Evolutionary conservation across 805 yeast genomes (phyloP).

Genomic region (Torulaspora indica): DNA sequence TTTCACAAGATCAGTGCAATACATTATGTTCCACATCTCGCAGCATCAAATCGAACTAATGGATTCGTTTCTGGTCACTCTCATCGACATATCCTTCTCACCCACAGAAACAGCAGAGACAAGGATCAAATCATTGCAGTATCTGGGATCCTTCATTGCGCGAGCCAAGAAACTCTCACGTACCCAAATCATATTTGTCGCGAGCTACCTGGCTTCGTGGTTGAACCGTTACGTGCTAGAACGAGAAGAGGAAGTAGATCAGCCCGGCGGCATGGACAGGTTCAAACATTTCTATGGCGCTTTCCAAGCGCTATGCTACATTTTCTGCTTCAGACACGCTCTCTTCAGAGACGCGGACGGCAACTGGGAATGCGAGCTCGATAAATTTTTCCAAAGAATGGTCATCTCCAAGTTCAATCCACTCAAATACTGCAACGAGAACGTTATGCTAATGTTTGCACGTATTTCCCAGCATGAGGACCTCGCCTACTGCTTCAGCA

Average conservation of each 20-base stretch:
- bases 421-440: constrained; percentile 84
- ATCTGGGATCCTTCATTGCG: constrained; percentile 83
- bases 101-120: constrained; percentile 64
- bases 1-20: constrained; percentile 83
- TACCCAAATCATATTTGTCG: constrained; percentile 72
- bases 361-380: constrained; percentile 75
- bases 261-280: constrained; percentile 75
- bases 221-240: constrained; percentile 73
- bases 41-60: constrained; percentile 78
- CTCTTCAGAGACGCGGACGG: constrained; percentile 44
- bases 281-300: constrained; percentile 87
- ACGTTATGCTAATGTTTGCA: constrained; percentile 91
- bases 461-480: constrained; percentile 84
- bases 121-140: constrained; percentile 86
- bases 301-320: constrained; percentile 83
- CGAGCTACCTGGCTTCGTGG: constrained; percentile 82
- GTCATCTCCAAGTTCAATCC: constrained; percentile 90
- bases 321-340: constrained; percentile 82
- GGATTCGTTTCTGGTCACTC: constrained; percentile 75
- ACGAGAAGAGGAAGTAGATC: constrained; percentile 76
- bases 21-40: constrained; percentile 70
- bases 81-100: constrained; percentile 79
- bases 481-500: constrained; percentile 87
- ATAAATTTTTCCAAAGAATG: constrained; percentile 80
- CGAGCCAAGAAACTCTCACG: constrained; percentile 70